Percentiles rank a stretch among this genome's conserved stretches.
These are phyloP conservation scores for Penicillium fuscoglaucum DNA, from an alignment of 2,329 filamentous ascomycete species.

Conservation along the genomic window DNA sequence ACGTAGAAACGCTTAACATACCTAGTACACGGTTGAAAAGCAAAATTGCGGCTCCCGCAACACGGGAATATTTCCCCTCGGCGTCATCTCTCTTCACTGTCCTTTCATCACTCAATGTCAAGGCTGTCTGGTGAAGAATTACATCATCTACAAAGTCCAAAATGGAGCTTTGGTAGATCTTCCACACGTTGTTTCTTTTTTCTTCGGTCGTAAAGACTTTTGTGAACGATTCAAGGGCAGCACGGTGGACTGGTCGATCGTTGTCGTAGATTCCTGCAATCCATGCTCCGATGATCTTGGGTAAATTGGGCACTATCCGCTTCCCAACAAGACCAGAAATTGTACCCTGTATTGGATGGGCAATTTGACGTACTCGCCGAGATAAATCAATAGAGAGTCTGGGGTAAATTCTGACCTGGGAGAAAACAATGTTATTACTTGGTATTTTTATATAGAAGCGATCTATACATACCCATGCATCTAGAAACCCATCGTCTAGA, in stretches of 20 bases:
- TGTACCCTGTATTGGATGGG: slow-evolving; percentile 71
- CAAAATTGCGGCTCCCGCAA: slow-evolving; percentile 62
- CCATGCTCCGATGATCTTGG: slow-evolving; percentile 83
- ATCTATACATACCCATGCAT: slow-evolving; percentile 72
- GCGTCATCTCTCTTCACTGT: slow-evolving; percentile 82
- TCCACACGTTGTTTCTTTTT: slow-evolving; percentile 75
- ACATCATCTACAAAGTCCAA: slow-evolving; percentile 80
- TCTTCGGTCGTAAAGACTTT: slow-evolving; percentile 76
- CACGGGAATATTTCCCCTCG: slow-evolving; percentile 79
- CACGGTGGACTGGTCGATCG: slow-evolving; percentile 71
- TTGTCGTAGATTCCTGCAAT: slow-evolving; percentile 84
- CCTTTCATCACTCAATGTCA: slow-evolving; percentile 85
- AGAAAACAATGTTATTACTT: slow-evolving; percentile 18
- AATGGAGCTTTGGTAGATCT: slow-evolving; percentile 75
- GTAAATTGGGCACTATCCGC: slow-evolving; percentile 77
- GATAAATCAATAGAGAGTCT: slow-evolving; percentile 87
- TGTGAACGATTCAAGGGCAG: slow-evolving; percentile 74
- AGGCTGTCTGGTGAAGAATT: slow-evolving; percentile 71
- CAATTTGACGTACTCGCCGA: slow-evolving; percentile 81
- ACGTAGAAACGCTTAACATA: slow-evolving; percentile 23
- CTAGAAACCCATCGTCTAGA: slow-evolving; percentile 77
- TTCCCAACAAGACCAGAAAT: slow-evolving; percentile 65
- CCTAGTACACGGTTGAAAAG: slow-evolving; percentile 57
- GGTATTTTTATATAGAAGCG: slow-evolving; percentile 1
- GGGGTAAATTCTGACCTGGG: slow-evolving; percentile 79